These are phyloP conservation scores for Fusarium fujikuroi DNA, from an alignment of 2,329 filamentous ascomycete species.

Conservation along the genomic window DNA sequence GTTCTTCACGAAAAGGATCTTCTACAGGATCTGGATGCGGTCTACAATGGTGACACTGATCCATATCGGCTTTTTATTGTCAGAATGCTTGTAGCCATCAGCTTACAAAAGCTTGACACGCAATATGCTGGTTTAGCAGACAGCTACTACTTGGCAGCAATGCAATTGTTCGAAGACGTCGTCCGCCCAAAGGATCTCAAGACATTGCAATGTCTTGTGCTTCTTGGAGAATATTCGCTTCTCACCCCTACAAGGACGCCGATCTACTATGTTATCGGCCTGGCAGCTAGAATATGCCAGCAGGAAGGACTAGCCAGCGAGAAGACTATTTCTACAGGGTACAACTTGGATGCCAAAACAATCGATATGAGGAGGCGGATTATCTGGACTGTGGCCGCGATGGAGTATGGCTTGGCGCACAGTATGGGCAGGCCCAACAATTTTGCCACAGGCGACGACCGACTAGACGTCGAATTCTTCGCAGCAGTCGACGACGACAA, in stretches of 20 bases:
- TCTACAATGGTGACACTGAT: constrained; percentile 80
- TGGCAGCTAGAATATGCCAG: constrained; percentile 88
- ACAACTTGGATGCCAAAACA: constrained; percentile 74
- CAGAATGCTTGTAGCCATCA: constrained; percentile 93
- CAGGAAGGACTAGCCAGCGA: constrained; percentile 90
- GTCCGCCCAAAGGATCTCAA: constrained; percentile 89
- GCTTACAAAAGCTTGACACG: constrained; percentile 89
- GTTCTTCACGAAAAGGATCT: constrained; percentile 87
- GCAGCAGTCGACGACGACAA: constrained; percentile 82
- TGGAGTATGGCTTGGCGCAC: constrained; percentile 90
- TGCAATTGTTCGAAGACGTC: constrained; percentile 84
- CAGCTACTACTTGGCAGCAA: constrained; percentile 91
- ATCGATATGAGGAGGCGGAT: constrained; percentile 90
- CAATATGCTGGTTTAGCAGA: constrained; percentile 94
- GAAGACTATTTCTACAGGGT: constrained; percentile 79
- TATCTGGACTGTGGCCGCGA: constrained; percentile 87
- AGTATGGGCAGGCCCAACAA: constrained; percentile 87
- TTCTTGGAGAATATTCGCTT: constrained; percentile 92
- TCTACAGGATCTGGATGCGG: constrained; percentile 78
- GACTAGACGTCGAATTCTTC: constrained; percentile 88
- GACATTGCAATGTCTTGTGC: constrained; percentile 86
- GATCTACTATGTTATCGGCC: constrained; percentile 91
- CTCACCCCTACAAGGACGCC: constrained; percentile 92
- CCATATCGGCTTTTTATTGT: constrained; percentile 89
- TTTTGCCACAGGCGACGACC: constrained; percentile 83